Evolutionary conservation across 345 rosid genomes (phyloP).

Genomic region (Corchorus olitorius): DNA sequence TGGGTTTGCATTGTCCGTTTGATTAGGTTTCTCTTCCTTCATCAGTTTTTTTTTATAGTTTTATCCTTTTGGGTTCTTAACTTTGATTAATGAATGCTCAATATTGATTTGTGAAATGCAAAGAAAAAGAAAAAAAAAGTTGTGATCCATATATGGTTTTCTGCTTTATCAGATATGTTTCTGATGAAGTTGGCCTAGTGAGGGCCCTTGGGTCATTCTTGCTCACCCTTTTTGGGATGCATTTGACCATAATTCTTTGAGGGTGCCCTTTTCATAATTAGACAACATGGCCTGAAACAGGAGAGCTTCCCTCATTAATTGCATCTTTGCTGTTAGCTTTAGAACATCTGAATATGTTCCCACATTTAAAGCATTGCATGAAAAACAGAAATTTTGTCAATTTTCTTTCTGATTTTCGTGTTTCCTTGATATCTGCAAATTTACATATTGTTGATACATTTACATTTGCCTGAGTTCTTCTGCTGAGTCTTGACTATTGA

Average conservation of each 20-base stretch:
- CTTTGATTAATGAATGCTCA: too few species aligned
- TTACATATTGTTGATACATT: neutral
- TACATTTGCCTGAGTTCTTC: neutral
- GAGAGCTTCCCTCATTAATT: neutral
- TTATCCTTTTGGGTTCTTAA: too few species aligned
- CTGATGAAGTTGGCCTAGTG: neutral
- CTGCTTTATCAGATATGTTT: neutral
- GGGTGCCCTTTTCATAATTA: neutral
- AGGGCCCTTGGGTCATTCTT: neutral
- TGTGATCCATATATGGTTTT: neutral
- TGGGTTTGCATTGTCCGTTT: too few species aligned
- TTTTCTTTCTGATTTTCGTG: neutral
- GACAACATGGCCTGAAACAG: neutral
- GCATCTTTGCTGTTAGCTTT: neutral
- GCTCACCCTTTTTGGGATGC: neutral
- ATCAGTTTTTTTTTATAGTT: too few species aligned
- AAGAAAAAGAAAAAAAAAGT: too few species aligned
- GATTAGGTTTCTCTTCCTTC: too few species aligned
- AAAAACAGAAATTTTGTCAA: neutral
- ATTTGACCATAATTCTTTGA: constrained; percentile 2
- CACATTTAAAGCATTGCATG: neutral
- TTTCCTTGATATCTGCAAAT: neutral
- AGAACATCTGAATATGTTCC: neutral
- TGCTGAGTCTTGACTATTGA: too few species aligned
- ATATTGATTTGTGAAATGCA: too few species aligned